Conservation (phyloP, 768 basidiomycete genomes). For the Podaxis sp. region DNA sequence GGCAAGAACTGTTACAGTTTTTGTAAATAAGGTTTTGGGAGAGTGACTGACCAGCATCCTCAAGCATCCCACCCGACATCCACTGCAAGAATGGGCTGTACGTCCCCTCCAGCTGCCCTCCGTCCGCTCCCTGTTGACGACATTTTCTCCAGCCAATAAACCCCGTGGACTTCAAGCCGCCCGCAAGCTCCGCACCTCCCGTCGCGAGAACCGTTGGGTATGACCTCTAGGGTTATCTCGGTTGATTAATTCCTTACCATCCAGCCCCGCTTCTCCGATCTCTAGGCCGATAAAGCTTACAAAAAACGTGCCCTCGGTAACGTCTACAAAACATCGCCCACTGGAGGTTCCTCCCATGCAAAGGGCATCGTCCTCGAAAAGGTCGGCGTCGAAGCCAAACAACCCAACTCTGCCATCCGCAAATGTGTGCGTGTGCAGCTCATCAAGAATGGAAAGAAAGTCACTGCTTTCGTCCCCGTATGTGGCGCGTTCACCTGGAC, state of each 20-base stretch:
- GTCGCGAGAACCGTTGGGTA: conserved; percentile 97
- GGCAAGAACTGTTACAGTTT: conserved; percentile 37
- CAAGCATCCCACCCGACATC: conserved; percentile 25
- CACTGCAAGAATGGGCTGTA: conserved; percentile 76
- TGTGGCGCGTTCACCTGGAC: conserved; percentile 30
- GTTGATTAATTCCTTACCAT: conserved; percentile 8
- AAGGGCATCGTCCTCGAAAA: conserved; percentile 99
- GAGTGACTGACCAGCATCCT: conserved; percentile 10
- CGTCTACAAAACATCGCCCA: conserved; percentile 99
- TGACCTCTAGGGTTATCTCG: conserved; percentile 20
- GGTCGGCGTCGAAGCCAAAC: conserved; percentile 99
- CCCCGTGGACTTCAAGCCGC: conserved; percentile 98
- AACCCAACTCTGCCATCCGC: conserved; percentile 99
- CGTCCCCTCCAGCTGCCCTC: conserved; percentile 34
- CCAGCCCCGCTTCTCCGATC: conserved; percentile 6
- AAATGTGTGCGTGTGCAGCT: conserved; percentile 99
- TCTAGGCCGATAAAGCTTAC: conserved; percentile 94
- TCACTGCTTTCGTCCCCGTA: conserved; percentile 99
- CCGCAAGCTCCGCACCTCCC: conserved; percentile 93
- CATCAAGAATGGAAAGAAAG: conserved; percentile 99
- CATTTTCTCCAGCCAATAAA: conserved; percentile 77
- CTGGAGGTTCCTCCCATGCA: conserved; percentile 98
- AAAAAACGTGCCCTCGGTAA: conserved; percentile 99
- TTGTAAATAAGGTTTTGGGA: conserved; percentile 45
- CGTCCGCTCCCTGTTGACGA: conserved; percentile 15